Conservation (phyloP, 768 basidiomycete genomes). For the Crepidotus variabilis region DNA sequence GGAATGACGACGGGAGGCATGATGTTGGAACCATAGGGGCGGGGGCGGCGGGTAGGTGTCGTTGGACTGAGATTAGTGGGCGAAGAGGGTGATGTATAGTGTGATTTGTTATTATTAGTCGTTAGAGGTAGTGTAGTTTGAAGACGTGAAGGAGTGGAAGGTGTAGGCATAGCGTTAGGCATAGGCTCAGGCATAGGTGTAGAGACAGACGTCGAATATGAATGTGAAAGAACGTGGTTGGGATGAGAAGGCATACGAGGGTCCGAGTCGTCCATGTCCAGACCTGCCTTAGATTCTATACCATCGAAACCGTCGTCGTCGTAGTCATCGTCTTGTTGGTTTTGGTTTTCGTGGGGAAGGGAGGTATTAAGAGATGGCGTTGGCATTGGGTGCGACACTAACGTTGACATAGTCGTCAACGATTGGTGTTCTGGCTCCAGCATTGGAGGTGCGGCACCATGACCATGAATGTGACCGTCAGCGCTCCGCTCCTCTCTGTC, state of each 20-base stretch:
- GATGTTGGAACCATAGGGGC: not conserved
- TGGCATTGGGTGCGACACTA: no score
- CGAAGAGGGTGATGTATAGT: not conserved
- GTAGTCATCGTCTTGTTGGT: no score
- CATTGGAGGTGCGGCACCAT: not conserved
- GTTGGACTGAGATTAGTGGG: not conserved
- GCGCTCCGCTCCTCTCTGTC: not conserved
- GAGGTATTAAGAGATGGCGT: not conserved
- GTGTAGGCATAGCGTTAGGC: not conserved
- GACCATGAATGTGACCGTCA: not conserved
- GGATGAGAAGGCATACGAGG: no score
- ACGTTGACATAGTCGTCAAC: no score
- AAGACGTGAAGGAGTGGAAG: not conserved
- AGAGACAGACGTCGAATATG: not conserved
- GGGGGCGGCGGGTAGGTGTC: not conserved
- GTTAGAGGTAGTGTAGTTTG: not conserved
- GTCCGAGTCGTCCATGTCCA: no score
- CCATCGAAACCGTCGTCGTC: no score
- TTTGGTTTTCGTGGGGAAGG: no score
- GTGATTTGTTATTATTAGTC: not conserved
- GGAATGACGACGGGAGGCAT: conserved; percentile 6
- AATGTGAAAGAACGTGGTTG: no score
- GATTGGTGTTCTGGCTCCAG: not conserved
- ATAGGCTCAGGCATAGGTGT: not conserved
- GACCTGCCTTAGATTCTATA: no score